Evolutionary conservation across 495 filamentous ascomycete species (phyloP), one percentile per base, ranked within the genome.

Genomic region (Penicillium manginii): DNA sequence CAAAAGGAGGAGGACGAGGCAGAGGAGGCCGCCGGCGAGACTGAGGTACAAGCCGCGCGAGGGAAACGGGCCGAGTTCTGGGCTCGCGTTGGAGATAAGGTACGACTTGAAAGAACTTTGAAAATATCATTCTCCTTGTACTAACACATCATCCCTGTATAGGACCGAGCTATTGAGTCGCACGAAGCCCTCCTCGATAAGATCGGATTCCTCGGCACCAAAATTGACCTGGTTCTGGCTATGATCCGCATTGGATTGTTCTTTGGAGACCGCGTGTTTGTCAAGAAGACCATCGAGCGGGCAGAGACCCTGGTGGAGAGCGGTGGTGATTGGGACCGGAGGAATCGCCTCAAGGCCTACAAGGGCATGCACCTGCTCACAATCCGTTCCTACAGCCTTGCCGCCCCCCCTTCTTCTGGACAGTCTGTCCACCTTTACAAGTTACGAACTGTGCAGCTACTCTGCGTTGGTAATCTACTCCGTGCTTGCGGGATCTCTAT

Each of bases 321-420:
- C 58, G 94, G 94, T 63, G 94, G 94, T 62, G 94, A 98, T 72
- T 98, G 94, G 94, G 94, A 98, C 74, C 89, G 94, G 26, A 87
- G 94, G 69, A 98, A 98, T 76, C 89, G 94, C 50, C 84, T 98
- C 43, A 98, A 98, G 86, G 96, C 94, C 53, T 98, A 98, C 83
- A 91, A 96, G 74, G 94, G 94, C 59, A 79, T 98, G 31, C 89
- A 97, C 70, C 83, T 97, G 10, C 89, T 98, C 58, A 96, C 93
- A 31, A 84, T 90, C 51, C 92, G 94, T 45, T 92, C 91, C 51
- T 92, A 97, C 79, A 88, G 86, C 70, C 79, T 91, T 50, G 93
- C 92, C 29, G 94, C 96, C 6, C 96, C 96, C 96, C 43, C 83
- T 97, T 7, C 88, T 98, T 26, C 91, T 98, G 54, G 94, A 98